Evolutionary conservation across 169 alveolate species (phyloP), one percentile per base, ranked within the genome.

Genomic region (Cryptosporidium sp.): DNA sequence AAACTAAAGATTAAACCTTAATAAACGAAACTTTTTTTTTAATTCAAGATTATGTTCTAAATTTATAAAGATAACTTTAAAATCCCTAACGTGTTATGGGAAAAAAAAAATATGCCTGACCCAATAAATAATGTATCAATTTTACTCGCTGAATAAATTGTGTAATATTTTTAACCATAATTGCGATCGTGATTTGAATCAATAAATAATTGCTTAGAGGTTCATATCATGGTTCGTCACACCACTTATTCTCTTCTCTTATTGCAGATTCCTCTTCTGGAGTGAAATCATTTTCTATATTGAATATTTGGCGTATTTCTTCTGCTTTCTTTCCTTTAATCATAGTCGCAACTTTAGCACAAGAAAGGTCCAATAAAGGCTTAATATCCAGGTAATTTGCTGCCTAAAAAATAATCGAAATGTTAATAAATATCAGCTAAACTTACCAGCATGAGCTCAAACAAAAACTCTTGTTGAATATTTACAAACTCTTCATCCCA

Each of bases 211-310:
- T 21, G 14, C 2, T 21, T n/a, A 8, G 14, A 23, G 4, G 21
- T 55, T 37, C 5, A 10, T 8, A 14, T 71, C 80, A 96, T 21
- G 97, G 94, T 75, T 96, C 98, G 70, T 97, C 98, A 48, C 98
- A 97, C 99, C 99, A 97, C 92, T 96, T 96, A 74, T 97, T 97
- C 87, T 97, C 99, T 89, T 97, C 98, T 71, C 97, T 93, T 62
- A 97, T 95, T 95, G 97, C 95, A 50, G 96, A 96, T 73, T 97
- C 99, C 91, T 97, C 99, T 71, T 96, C 99, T n/a, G 98, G 98
- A 23, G 99, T 97, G 84, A 97, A 96, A 85, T 97, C 99, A 91
- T 97, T 97, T 70, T 96, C 96, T 62, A 96, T 97, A 75, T 96
- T 96, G 85, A 97, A 97, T 39, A 95, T 96, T 62, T 96, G 96